Evolutionary conservation across 306 rosid genomes (phyloP), one percentile per base, ranked within the genome.

Genomic region (Adenanthera pavonina): DNA sequence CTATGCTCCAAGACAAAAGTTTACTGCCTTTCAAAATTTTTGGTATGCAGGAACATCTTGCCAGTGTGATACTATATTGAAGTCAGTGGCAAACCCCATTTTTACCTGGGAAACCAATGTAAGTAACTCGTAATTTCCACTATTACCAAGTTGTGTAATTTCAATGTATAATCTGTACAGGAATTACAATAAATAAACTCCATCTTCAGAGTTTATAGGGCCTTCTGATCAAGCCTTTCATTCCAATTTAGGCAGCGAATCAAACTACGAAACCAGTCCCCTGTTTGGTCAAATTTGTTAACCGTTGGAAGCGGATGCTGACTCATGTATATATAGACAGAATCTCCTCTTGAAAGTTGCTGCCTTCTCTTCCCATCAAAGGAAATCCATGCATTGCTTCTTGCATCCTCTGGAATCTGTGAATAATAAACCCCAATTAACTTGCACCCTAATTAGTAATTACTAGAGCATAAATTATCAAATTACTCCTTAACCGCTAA

Each of bases 241-340:
- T 95, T 95, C 99, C 99, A 95, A 83, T 93, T 95, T 80, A 95
- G 87, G 96, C 99, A 95, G 69, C 98, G 97, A 83, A 95, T 93
- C 87, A 95, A 90, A 87, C 99, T 95, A 79, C 76, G 99, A 88
- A 95, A 95, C 99, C 99, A 95, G 89, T 93, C 99, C 74, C 98
- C 91, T 38, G 99, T 95, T 90, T 93, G 99, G 87, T 95, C 99
- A 85, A 83, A 92, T 87, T 95, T 95, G 87, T 95, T 95, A 47
- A 95, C 99, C 3, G 99, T 95, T 46, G 99, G 99, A 84, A 95
- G 96, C 47, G 99, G 99, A 87, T 90, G 96, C 84, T 89, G 81
- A 89, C 99, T 95, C 99, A 95, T 93, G 35, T 66, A 89, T 88
- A 95, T 90, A 84, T 85, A 85, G 6, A 95, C 93, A 35, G 96